Evolutionary conservation across 345 rosid species (phyloP).

Genomic region (Kandelia obovata): DNA sequence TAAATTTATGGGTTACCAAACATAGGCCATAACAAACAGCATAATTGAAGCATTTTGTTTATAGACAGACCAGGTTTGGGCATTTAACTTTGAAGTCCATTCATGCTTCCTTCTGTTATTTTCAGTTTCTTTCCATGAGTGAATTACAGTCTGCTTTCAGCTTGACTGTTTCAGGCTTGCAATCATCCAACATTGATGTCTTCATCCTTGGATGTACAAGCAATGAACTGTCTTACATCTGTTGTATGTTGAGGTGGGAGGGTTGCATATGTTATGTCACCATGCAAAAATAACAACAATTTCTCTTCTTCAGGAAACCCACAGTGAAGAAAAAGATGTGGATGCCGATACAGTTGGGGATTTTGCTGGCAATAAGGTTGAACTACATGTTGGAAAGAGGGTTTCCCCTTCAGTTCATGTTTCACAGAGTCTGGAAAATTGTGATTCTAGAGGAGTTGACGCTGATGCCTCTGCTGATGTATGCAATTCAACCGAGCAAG

Average conservation of each 20-base stretch:
- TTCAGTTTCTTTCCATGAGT: no score
- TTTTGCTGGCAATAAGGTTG: conserved; percentile 22
- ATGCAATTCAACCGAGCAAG: conserved; percentile 32
- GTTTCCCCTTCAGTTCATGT: conserved; percentile 29
- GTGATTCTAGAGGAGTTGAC: conserved; percentile 30
- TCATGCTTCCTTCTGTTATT: no score
- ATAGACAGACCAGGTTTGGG: no score
- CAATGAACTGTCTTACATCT: no score
- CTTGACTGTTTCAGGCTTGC: no score
- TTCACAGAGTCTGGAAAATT: conserved; percentile 27
- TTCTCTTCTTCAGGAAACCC: conserved; percentile 36
- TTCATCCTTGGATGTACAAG: no score
- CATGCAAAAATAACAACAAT: conserved; percentile 11
- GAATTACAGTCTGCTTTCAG: no score
- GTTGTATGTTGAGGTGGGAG: not conserved
- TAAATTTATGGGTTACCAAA: no score
- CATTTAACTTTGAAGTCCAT: no score
- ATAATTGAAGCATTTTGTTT: no score
- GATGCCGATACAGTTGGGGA: conserved; percentile 32
- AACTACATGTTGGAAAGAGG: conserved; percentile 29
- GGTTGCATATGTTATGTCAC: not conserved
- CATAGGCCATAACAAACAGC: no score
- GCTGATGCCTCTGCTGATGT: conserved; percentile 24
- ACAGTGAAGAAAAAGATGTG: conserved; percentile 30
- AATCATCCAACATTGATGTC: no score